These are phyloP conservation scores for Backusella tuberculispora DNA, from an alignment of 192 early-diverging fungal genomes.

Conservation along the genomic window DNA sequence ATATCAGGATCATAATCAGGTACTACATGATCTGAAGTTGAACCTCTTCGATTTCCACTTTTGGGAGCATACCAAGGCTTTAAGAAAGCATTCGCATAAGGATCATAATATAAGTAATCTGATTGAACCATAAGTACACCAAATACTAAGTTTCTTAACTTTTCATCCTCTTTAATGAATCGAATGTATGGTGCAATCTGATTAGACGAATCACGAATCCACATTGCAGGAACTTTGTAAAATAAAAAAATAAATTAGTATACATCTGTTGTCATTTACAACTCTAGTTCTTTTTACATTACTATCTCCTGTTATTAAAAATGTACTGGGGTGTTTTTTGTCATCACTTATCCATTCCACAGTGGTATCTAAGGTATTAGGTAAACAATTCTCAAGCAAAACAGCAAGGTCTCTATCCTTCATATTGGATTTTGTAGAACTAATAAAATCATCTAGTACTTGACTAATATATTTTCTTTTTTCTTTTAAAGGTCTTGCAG, in stretches of 20 bases:
- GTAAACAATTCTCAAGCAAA: constrained; percentile 64
- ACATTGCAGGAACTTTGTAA: constrained; percentile 62
- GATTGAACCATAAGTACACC: constrained; percentile 65
- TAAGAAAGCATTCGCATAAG: constrained; percentile 72
- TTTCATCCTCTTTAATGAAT: constrained; percentile 42
- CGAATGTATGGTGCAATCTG: constrained; percentile 63
- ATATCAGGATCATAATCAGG: constrained; percentile 42
- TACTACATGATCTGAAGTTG: constrained; percentile 44
- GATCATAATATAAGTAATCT: constrained; percentile 36
- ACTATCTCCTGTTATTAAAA: constrained; percentile 76
- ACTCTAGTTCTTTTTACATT: constrained; percentile 12
- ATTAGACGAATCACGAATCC: constrained; percentile 75
- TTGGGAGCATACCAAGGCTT: constrained; percentile 48
- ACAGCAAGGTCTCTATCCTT: constrained; percentile 54
- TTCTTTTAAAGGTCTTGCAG: constrained; percentile 3
- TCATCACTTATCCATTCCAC: constrained; percentile 55
- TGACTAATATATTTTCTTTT: constrained; percentile 50
- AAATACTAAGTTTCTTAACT: constrained; percentile 50
- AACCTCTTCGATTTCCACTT: constrained; percentile 36
- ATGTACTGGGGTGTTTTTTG: constrained; percentile 47
- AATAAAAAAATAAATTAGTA: constrained; percentile 9
- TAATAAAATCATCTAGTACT: constrained; percentile 51
- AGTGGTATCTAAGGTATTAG: constrained; percentile 75
- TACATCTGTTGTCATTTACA: constrained; percentile 12
- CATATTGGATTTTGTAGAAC: constrained; percentile 39